Base-by-base conservation (phyloP, 768 basidiomycete genomes). In the Tremella mesenterica region DNA sequence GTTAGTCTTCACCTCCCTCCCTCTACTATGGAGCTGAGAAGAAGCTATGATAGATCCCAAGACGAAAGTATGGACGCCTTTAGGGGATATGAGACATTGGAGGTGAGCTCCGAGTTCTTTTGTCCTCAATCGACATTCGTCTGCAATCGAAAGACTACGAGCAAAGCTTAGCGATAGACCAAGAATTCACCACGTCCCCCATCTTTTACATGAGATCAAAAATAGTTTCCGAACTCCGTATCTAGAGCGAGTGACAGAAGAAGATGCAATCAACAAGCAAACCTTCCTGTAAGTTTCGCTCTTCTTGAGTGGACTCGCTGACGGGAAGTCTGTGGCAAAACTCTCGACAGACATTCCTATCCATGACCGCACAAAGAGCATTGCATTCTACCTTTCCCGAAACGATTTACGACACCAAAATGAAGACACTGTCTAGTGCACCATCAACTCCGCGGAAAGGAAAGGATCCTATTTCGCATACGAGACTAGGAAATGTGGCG, bases 41-140 rank as follows among this genome's bases (percentile, higher is more conserved):
- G 26, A 31, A 69, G 67, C 67, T 5, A 54, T 66, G 58, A 53
- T 69, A 14, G 64, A 69, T 34, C 64, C 67, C 3, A 64, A 60
- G 50, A 61, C 62, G 3, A 64, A 62, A 39, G 31, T 60, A n/a
- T 69, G 64, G 64, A 45, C 48, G 31, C 63, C 64, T 14, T 23
- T 30, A 25, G 65, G 67, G 9, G 16, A 49, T 9, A 27, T 69
- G 12, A 26, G 54, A 0, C 21, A 41, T 8, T 66, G 67, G 67
- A 58, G 46, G 67, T 69, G 30, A 49, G 67, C 54, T 28, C 5
- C 7, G 30, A 9, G 27, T 9, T 26, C 18, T 2, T 44, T 12
- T 36, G 39, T 43, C 26, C 25, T 18, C 7, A 30, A 25, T 23
- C 25, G 43, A 45, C 20, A 27, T 20, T 30, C 34, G 28, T n/a